These are phyloP conservation scores for Meyerozyma athensensis DNA, from an alignment of 1,139 yeast species.

Conservation along the genomic window DNA sequence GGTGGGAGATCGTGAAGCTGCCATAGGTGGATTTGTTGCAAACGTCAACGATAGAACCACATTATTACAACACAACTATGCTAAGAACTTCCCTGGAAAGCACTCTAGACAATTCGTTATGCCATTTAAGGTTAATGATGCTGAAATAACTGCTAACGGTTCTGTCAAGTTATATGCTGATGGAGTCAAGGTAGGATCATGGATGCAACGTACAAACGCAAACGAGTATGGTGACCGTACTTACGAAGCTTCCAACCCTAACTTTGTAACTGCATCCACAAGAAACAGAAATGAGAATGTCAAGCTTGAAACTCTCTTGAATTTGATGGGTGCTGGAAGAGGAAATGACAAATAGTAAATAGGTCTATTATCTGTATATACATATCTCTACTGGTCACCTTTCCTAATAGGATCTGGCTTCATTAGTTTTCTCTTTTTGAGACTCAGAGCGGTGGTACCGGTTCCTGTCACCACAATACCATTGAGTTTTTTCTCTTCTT, in stretches of 20 bases:
- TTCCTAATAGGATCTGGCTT: conserved; percentile 11
- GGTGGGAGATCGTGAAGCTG: conserved; percentile 50
- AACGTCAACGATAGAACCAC: conserved; percentile 30
- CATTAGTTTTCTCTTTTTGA: conserved; percentile 31
- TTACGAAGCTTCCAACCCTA: conserved; percentile 30
- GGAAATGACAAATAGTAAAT: conserved; percentile 10
- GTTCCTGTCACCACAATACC: conserved; percentile 24
- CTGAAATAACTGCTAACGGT: conserved; percentile 35
- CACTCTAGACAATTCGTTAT: conserved; percentile 42
- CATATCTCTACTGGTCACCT: conserved; percentile 1
- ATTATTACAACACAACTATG: conserved; percentile 37
- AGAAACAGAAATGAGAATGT: conserved; percentile 33
- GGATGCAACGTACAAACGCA: conserved; percentile 30
- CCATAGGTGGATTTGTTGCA: conserved; percentile 24
- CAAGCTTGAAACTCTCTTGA: conserved; percentile 32
- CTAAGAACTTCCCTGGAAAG: conserved; percentile 39
- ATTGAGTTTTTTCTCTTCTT: conserved; percentile 41
- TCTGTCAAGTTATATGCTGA: conserved; percentile 36
- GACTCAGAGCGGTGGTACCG: conserved; percentile 9
- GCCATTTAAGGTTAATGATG: conserved; percentile 41
- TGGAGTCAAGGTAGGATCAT: conserved; percentile 37
- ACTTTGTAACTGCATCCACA: conserved; percentile 29
- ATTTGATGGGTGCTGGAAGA: conserved; percentile 16
- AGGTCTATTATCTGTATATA: conserved; percentile 10
- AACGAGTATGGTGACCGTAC: conserved; percentile 17